A percentile compares a stretch with the other conserved stretches of the same genome.
These are phyloP conservation scores for Diaporthe caulivora DNA, from an alignment of 2,329 filamentous ascomycete genomes.

Conservation along the genomic window DNA sequence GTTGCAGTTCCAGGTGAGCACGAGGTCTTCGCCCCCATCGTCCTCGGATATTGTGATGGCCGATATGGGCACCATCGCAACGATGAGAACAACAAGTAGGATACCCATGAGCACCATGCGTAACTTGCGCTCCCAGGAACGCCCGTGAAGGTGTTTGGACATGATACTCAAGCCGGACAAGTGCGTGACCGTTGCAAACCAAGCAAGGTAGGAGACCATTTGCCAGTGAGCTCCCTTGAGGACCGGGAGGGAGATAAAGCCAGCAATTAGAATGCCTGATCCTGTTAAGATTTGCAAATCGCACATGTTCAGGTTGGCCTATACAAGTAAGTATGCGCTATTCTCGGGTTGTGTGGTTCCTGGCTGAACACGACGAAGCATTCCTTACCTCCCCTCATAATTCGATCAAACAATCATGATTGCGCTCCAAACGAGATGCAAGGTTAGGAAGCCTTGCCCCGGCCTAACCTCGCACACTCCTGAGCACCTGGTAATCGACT, in stretches of 20 bases:
- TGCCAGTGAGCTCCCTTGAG: not conserved
- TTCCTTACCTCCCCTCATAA: not conserved
- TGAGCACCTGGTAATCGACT: not conserved
- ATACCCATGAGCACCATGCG: not conserved
- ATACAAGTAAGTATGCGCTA: not conserved
- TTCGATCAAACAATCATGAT: not conserved
- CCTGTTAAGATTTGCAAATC: conserved; percentile 1
- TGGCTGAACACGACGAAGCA: not conserved
- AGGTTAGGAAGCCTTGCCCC: not conserved
- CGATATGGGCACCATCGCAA: not conserved
- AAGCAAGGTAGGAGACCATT: not conserved
- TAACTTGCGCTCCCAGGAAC: not conserved
- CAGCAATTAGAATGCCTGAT: not conserved
- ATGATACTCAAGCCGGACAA: not conserved
- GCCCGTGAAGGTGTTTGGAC: not conserved
- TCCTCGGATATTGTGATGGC: conserved; percentile 6
- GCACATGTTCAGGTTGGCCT: conserved; percentile 2
- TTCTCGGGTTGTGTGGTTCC: not conserved
- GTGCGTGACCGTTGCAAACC: not conserved
- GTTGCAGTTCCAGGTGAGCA: not conserved
- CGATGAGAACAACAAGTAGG: not conserved
- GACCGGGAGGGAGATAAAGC: not conserved
- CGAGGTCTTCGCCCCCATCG: not conserved
- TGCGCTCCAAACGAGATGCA: not conserved
- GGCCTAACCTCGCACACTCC: not conserved